Conservation (phyloP, 768 basidiomycete genomes). For the Pilatotrama ljubarskyi region DNA sequence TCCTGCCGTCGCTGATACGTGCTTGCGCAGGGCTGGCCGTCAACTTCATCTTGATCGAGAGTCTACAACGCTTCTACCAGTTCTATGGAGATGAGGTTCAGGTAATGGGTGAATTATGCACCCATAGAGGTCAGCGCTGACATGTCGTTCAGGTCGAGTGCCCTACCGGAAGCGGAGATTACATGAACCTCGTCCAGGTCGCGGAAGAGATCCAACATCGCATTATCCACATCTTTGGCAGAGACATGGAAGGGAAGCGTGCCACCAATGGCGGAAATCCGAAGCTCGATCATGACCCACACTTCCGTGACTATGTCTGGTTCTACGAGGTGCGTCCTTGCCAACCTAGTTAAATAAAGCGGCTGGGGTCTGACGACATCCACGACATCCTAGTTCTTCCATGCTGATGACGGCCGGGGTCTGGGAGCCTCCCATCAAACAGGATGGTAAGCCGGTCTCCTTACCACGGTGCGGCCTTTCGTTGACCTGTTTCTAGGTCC, state of each 20-base stretch:
- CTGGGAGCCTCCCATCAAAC: conserved; percentile 98
- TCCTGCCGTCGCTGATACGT: neutral
- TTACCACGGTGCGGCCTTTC: neutral
- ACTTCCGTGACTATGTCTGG: conserved; percentile 96
- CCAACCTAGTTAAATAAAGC: neutral
- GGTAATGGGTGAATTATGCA: conserved; percentile 31
- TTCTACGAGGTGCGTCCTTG: conserved; percentile 79
- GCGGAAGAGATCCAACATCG: conserved; percentile 99
- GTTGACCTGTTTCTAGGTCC: conserved; percentile 55
- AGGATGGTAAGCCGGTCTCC: conserved; percentile 68
- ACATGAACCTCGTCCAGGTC: conserved; percentile 91
- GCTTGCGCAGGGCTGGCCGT: conserved; percentile 79
- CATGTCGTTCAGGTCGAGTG: conserved; percentile 69
- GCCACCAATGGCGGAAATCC: conserved; percentile 91
- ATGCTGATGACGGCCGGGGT: conserved; percentile 89
- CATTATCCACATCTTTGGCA: conserved; percentile 98
- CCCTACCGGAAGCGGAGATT: conserved; percentile 95
- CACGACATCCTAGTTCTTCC: conserved; percentile 73
- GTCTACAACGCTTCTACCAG: conserved; percentile 94
- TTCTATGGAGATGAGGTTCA: conserved; percentile 94
- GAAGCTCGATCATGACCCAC: conserved; percentile 86
- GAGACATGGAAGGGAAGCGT: conserved; percentile 81
- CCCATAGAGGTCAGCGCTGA: neutral
- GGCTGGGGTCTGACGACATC: neutral
- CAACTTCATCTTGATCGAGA: conserved; percentile 94